phyloP scores from a whole-genome alignment of 2,329 filamentous ascomycete genomes.

The Penicillium thymicola region DNA sequence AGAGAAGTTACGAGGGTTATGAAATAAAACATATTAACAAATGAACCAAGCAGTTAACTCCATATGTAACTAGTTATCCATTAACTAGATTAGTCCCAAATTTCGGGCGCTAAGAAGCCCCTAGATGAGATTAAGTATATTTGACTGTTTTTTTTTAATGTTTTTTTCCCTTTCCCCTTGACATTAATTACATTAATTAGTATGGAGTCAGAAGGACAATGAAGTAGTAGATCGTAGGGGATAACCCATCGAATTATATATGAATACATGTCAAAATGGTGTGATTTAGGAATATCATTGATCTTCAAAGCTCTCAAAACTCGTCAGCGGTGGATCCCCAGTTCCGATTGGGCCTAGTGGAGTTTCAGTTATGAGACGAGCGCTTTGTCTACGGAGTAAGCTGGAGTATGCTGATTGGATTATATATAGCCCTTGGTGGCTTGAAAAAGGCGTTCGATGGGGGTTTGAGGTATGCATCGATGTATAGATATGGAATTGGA shows the following conservation, averaged over 20 bases:
- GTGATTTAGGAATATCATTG: not conserved
- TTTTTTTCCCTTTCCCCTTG: too few species aligned
- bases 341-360: constrained; percentile 12
- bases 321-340: constrained; percentile 21
- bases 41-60: not conserved
- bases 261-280: not conserved
- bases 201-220: not conserved
- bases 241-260: not conserved
- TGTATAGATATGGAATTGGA: not conserved
- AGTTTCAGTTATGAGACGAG: constrained; percentile 23
- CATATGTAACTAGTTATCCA: too few species aligned
- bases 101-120: constrained; percentile 5
- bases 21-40: not conserved
- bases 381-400: not conserved
- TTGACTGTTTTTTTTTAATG: not conserved
- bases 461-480: not conserved
- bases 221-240: not conserved
- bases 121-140: not conserved
- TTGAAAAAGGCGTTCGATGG: not conserved
- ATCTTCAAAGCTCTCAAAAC: constrained; percentile 2
- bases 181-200: not conserved
- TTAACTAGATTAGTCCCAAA: not conserved
- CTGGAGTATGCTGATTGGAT: not conserved
- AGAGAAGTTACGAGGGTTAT: not conserved
- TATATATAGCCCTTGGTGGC: not conserved